Evolutionary conservation across 2,329 filamentous ascomycete genomes (phyloP), one percentile per base, ranked within the genome.

Genomic region (Fusarium sambucinum): DNA sequence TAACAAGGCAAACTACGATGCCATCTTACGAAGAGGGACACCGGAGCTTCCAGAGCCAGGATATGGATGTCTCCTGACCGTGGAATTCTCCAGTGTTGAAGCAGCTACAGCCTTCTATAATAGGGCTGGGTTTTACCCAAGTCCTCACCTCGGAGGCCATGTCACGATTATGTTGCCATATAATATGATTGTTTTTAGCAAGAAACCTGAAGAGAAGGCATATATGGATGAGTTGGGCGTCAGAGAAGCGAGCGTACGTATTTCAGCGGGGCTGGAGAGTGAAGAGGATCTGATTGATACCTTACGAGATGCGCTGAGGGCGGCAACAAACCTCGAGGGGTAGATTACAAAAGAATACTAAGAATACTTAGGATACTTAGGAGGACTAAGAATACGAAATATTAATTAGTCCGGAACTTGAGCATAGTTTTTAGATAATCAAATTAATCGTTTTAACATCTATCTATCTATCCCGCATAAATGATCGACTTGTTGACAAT

Each of bases 61-160:
- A 0, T 86, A 87, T 69, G 86, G 86, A 4, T 87, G 84, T 67
- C 81, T 89, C 2, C 73, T 89, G 16, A 83, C 77, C 11, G 75
- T 88, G 29, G 83, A 87, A 44, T 84, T 89, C 46, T 75, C 78
- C 13, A 77, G 70, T n/a, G 60, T 82, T 1, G 77, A 77, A 6
- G 61, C 76, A 0, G 79, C 84, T 1, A 72, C 63, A 5, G 80
- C 80, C 1, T 88, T 88, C 62, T 87, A 86, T 69, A 79, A 88
- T 58, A 76, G 75, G 29, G 72, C 84, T 8, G 77, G 81, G 16
- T 79, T 86, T 58, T 83, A 85, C 68, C 78, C 82, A 2, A 84
- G 84, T 0, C 85, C 86, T 2, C 85, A 87, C 67, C 76, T 88
- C 0, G 86, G 85, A 1, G 86, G 84, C 0, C 84, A 85, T 66